Evolutionary conservation across 129 eudicot genomes (phyloP), one percentile per base, ranked within the genome.

Genomic region (Smallanthus sonchifolius): DNA sequence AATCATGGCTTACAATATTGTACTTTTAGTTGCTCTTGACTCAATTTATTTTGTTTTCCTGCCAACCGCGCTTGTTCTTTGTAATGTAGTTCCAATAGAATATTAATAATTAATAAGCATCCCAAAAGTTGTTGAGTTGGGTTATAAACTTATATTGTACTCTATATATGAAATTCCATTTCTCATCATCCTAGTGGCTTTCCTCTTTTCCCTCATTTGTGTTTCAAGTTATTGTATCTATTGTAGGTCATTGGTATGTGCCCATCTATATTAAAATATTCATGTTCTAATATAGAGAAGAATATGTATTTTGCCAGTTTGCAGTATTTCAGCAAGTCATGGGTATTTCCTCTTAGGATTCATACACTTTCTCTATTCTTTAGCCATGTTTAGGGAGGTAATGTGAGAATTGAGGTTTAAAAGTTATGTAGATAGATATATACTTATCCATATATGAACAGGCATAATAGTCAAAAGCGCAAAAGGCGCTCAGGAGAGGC

Each of bases 51-150:
- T 52, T 20, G 63, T 10, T 9, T 55, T 19, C 11, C 17, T 11
- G 65, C 17, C 38, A 59, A 11, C 15, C 5, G 55, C 65, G 65
- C 65, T 65, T 36, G 43, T 65, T 65, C 73, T 20, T 65, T 38
- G 60, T 74, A 60, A 37, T 10, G 10, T 19, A 51, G 54, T 75
- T 47, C 30, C 39, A 49, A 75, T 28, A 17, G 32, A 28, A 47
- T 38, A 32, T 59, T 60, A 11, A 16, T 17, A 4, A 43, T 73
- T 73, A 59, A 7, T 3, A 24, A 39, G 57, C 16, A 4, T n/a
- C 68, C 67, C 2, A 40, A 17, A 72, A 45, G 17, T 56, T 72
- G 52, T 38, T 72, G 67, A 4, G 24, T 72, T 55, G 76, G 55
- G 76, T 56, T 55, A 55, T 55, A 55, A 55, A 55, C 34, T 55